These are phyloP conservation scores for Lizonia empirigonia DNA, from an alignment of 2,329 filamentous ascomycete species.

Conservation along the genomic window DNA sequence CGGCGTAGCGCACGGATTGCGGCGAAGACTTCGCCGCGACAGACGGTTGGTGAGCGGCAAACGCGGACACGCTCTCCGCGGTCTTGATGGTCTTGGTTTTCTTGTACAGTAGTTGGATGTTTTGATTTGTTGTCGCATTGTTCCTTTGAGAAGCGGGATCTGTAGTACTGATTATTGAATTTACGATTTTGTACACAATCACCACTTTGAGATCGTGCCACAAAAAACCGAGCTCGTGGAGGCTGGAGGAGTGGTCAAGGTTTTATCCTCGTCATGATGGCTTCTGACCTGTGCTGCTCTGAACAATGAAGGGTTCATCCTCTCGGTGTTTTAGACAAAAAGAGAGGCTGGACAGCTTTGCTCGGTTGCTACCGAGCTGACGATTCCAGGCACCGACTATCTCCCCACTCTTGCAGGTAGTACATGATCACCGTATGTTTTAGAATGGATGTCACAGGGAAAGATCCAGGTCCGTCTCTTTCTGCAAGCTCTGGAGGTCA, in stretches of 20 bases:
- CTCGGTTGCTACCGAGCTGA: constrained; percentile 3
- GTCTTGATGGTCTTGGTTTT: background rate
- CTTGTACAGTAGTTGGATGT: background rate
- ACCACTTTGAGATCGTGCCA: no score
- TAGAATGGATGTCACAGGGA: background rate
- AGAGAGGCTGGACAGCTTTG: no score
- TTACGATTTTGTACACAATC: background rate
- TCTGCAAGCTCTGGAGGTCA: constrained; percentile 8
- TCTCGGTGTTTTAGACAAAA: background rate
- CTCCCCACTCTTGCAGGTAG: background rate
- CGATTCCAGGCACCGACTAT: background rate
- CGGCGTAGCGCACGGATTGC: background rate
- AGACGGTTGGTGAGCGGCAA: background rate
- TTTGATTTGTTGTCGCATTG: background rate
- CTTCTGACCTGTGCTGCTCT: background rate
- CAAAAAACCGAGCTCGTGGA: no score
- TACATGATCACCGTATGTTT: constrained; percentile 10
- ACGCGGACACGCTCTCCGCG: background rate
- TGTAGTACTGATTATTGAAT: background rate
- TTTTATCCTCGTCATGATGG: background rate
- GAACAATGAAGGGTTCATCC: no score
- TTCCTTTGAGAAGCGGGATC: background rate
- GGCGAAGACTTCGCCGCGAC: background rate
- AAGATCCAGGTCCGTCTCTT: constrained; percentile 1
- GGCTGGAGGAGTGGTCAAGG: no score